Base-by-base conservation (phyloP, 2,329 filamentous ascomycete genomes). In the Mycosphaerella sp. region DNA sequence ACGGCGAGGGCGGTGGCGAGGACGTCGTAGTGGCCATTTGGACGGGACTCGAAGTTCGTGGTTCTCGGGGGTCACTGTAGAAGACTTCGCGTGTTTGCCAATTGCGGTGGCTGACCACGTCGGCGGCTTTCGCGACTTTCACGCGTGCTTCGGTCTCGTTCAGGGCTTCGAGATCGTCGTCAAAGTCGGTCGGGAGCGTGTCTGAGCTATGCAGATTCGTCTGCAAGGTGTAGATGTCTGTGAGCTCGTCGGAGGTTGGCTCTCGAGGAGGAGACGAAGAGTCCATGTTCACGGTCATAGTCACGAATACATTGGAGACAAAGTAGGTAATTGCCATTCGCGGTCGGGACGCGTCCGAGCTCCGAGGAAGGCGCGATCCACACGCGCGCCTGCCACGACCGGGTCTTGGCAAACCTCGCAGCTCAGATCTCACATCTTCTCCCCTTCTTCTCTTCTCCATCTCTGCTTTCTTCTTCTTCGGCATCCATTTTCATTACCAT, bases 11-110 rank as follows among this genome's bases (percentile, higher is more conserved):
- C 2, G 81, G 80, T 11, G 66, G 66, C 17, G 64, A 64, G 6
- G 83, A 84, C 6, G 83, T 84, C 39, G 79, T 74, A 38, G 78
- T 74, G 26, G 80, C 72, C 82, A 86, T 86, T 51, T 78, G 79
- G 76, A 76, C 65, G n/a, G 78, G 81, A 39, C 74, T 73, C 29
- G 75, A 77, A 1, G 73, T 74, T 46, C 51, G 57, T 54, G 52
- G 61, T 58, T 54, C 64, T 10, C 29, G 45, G 10, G 62, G 57
- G 29, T 80, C 78, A 58, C 76, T 80, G 54, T 70, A 68, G 60
- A 80, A 80, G 12, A 71, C 68, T 39, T 79, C 76, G 38, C 60
- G 60, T 8, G 72, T 58, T 43, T 71, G 72, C 74, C 76, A 80
- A 53, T 71, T 72, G 51, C 78, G 69, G 61, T 80, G 74, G 51